Evolutionary conservation across 225 moss, liverwort and hornwort species (phyloP).

Genomic region (Lunularia cruciata): DNA sequence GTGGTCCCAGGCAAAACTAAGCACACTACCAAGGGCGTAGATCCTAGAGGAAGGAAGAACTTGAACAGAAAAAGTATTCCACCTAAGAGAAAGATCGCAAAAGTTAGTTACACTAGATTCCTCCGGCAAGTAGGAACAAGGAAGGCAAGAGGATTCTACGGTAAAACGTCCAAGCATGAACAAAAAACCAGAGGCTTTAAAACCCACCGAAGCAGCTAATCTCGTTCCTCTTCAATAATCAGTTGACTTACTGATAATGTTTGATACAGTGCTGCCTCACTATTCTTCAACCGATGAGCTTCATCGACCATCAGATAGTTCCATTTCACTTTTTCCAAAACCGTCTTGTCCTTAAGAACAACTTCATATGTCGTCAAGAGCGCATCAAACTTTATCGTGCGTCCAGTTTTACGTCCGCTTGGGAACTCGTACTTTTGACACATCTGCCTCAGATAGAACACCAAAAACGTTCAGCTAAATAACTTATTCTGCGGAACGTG

Average conservation of each 20-base stretch:
- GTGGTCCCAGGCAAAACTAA: too few species aligned
- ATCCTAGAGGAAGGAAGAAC: too few species aligned
- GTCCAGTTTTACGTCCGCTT: constrained; percentile 84
- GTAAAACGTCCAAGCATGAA: not conserved
- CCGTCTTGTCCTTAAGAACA: constrained; percentile 95
- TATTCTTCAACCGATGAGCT: constrained; percentile 97
- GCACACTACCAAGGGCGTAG: too few species aligned
- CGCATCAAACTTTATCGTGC: constrained; percentile 81
- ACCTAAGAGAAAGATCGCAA: too few species aligned
- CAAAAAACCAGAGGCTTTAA: not conserved
- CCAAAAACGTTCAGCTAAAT: not conserved
- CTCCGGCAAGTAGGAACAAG: too few species aligned
- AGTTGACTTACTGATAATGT: constrained; percentile 65
- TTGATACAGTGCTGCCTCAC: constrained; percentile 92
- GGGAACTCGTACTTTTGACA: constrained; percentile 93
- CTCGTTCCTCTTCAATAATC: not conserved
- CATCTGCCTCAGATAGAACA: constrained; percentile 48
- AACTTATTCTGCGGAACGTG: not conserved
- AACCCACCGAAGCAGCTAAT: not conserved
- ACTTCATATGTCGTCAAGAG: constrained; percentile 97
- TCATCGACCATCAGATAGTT: constrained; percentile 98
- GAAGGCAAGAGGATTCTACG: not conserved
- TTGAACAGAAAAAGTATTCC: too few species aligned
- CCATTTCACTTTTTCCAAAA: constrained; percentile 91
- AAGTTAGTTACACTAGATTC: too few species aligned